Evolutionary conservation across 2,329 filamentous ascomycete species (phyloP), one percentile per base, ranked within the genome.

Genomic region (Fonsecaea monophora): DNA sequence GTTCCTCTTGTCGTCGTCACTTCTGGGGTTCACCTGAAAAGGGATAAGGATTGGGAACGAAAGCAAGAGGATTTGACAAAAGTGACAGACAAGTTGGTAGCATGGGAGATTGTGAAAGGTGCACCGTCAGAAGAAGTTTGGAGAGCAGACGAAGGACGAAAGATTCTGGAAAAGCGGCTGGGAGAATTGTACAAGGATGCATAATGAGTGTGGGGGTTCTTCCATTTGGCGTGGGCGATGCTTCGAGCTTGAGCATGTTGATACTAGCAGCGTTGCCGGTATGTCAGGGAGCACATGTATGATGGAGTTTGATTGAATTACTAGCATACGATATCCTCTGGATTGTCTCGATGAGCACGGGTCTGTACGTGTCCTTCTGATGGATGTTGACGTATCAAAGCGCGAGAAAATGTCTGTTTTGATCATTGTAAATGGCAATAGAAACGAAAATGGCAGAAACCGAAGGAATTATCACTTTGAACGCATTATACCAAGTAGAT

Each of bases 31-130:
- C 84, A 90, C 73, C 83, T 92, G 62, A 85, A 87, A 65, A 83
- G 79, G 57, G 89, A 91, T 76, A 81, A 82, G 55, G 84, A 87
- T 64, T 99, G 95, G 95, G 89, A 91, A 76, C 82, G 86, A 70
- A 93, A 92, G 77, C 95, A 99, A 82, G 85, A 91, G 72, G 94
- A 97, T 74, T 79, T 97, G 68, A 93, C 89, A 7, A 87, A 85
- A 66, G 82, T 98, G 71, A 97, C 94, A 0, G 84, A 89, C 60
- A 92, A 93, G 56, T 81, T 98, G 60, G 78, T 91, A 65, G 83
- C 86, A 45, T 99, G 94, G 94, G 92, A 97, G 77, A 86, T 97
- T 60, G 92, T 97, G 10, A 87, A 91, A 65, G 86, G 89, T 69
- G 93, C 94, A 2, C 71, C 71, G 6, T 91, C 93, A 4, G 92